Evolutionary conservation across 2,329 filamentous ascomycete genomes (phyloP), one percentile per base, ranked within the genome.

Genomic region (Ophiognomonia clavigignenti-juglandacearum): DNA sequence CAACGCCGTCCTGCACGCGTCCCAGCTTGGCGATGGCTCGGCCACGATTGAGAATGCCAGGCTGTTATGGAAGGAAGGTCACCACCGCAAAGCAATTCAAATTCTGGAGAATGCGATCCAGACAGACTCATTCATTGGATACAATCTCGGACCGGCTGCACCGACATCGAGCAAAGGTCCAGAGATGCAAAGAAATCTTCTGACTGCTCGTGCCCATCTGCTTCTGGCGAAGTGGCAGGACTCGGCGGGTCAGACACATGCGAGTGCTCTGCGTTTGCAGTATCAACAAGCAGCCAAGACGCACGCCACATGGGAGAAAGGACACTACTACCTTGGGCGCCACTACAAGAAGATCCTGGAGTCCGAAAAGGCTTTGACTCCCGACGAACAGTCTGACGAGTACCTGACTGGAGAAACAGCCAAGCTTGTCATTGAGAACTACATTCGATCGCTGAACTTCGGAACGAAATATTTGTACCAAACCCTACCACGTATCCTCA

Each of bases 281-380:
- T 98, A 96, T 58, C 85, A 90, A 53, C 80, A 86, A 55, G 91
- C 91, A 1, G 80, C 86, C n/a, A 83, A 78, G 60, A 82, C 80
- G 1, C 72, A 74, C 57, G 69, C 73, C 5, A 81, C 81, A 43
- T 98, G 92, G 91, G 93, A 98, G 62, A 97, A 96, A 65, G 91
- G 89, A 0, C 92, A 97, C 62, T 98, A 97, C 64, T 96, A 96
- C 63, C 78, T 99, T 9, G 93, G 93, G 5, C 89, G 92, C 39
- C 90, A 97, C 66, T 98, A 98, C 75, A 95, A 96, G 64, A 98
- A 96, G 65, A 78, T 97, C 4, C 72, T 96, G 3, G 92, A 97
- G 58, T 88, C 89, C 0, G 90, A 97, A 63, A 91, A 89, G 64
- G 72, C 78, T 2, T 78, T 95, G 43, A 83, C 85, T 31, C 73